phyloP scores from a whole-genome alignment of 257 asterid species.

The Solanum chmielewskii region DNA sequence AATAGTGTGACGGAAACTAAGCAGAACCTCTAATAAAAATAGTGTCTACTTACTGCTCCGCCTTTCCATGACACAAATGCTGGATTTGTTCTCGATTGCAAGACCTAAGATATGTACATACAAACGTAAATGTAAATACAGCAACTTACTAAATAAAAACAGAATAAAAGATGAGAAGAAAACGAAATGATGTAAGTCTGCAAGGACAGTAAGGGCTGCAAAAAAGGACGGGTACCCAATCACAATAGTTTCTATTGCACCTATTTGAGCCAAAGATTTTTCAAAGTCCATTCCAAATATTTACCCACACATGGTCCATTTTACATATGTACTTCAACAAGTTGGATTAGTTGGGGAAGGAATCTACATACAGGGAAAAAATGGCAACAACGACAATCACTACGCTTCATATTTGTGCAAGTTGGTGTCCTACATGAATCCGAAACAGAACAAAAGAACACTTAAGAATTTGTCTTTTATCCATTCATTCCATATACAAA shows the following conservation, averaged over 20 bases:
- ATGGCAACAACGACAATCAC: neutral
- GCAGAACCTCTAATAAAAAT: neutral
- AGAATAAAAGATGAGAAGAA: neutral
- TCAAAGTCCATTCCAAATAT: neutral
- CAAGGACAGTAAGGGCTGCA: neutral
- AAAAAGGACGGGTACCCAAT: neutral
- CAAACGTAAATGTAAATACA: neutral
- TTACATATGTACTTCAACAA: neutral
- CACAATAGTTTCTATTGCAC: neutral
- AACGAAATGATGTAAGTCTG: neutral
- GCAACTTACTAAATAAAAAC: neutral
- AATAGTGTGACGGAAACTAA: neutral
- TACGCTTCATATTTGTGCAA: neutral
- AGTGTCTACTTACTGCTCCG: conserved; percentile 73
- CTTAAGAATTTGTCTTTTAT: neutral
- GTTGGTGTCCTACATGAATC: neutral
- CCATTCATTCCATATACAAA: neutral
- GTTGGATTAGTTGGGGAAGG: neutral
- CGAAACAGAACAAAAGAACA: neutral
- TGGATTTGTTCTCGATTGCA: conserved; percentile 77
- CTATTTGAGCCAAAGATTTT: neutral
- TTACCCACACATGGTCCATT: neutral
- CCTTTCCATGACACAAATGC: conserved; percentile 84
- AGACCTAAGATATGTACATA: conserved; percentile 33
- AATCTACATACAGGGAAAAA: neutral